A percentile compares a stretch with the other conserved stretches of the same genome.
These are phyloP conservation scores for Macrocystidia cucumis DNA, from an alignment of 1,284 basidiomycete species.

Conservation along the genomic window DNA sequence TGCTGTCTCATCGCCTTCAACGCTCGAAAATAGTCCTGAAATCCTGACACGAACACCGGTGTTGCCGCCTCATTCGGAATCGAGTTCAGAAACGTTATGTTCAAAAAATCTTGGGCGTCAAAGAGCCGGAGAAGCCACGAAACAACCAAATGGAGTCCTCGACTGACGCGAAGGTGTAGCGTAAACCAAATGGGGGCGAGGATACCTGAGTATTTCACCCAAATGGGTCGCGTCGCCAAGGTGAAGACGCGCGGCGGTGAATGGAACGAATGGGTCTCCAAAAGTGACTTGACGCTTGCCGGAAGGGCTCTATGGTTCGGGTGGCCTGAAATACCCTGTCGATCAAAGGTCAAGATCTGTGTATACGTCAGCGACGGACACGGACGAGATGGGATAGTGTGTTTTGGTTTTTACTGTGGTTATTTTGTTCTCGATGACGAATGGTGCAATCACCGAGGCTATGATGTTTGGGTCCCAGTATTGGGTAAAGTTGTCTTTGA, in stretches of 20 bases:
- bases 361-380: conserved; percentile 1
- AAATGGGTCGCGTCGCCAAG: conserved; percentile 50
- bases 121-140: conserved; percentile 7
- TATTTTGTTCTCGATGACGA: conserved; percentile 53
- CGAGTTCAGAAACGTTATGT: neutral
- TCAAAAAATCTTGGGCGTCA: neutral
- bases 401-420: conserved; percentile 52
- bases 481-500: conserved; percentile 74
- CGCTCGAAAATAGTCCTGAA: conserved; percentile 48
- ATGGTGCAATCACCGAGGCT: conserved; percentile 50
- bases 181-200: conserved; percentile 41
- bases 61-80: conserved; percentile 9
- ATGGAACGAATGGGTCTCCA: conserved; percentile 18
- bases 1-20: conserved; percentile 73
- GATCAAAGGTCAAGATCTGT: conserved; percentile 91
- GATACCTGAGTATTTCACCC: conserved; percentile 55
- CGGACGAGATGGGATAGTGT: conserved; percentile 2
- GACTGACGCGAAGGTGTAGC: conserved; percentile 24
- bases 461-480: conserved; percentile 64
- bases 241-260: conserved; percentile 41
- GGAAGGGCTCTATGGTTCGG: conserved; percentile 84
- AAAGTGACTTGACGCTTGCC: conserved; percentile 40
- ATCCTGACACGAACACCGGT: conserved; percentile 46
- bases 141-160: conserved; percentile 14
- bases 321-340: conserved; percentile 75